phyloP scores from a whole-genome alignment of 805 yeast genomes.

The Candida fluviatilis region DNA sequence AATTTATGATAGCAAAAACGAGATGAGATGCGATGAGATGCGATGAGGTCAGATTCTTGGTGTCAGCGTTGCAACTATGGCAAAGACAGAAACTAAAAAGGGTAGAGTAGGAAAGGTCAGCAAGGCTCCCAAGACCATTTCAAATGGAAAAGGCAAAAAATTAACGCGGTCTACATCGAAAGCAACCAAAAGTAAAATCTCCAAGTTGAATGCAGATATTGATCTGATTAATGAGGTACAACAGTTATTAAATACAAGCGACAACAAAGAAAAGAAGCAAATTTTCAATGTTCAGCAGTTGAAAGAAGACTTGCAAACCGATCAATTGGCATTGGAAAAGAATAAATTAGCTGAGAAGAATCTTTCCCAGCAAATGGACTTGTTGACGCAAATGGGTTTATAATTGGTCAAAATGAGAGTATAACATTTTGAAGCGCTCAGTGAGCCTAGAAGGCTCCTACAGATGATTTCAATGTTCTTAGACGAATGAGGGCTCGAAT shows the following conservation, averaged over 20 bases:
- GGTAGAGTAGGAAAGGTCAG: neutral
- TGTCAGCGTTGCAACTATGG: no score
- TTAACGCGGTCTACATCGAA: slow-evolving; percentile 20
- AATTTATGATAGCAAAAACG: no score
- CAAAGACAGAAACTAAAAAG: no score
- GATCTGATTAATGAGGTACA: slow-evolving; percentile 20
- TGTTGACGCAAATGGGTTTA: slow-evolving; percentile 42
- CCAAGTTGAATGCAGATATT: slow-evolving; percentile 28
- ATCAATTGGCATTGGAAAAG: slow-evolving; percentile 24
- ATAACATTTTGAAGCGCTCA: neutral
- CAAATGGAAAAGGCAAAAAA: slow-evolving; percentile 5
- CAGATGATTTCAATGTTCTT: no score
- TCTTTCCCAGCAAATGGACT: slow-evolving; percentile 42
- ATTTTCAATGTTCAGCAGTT: slow-evolving; percentile 33
- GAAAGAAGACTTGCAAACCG: slow-evolving; percentile 36
- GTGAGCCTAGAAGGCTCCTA: no score
- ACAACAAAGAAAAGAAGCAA: slow-evolving; percentile 14
- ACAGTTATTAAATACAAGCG: slow-evolving; percentile 8
- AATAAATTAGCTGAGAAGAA: slow-evolving; percentile 37
- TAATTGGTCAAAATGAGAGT: slow-evolving; percentile 6
- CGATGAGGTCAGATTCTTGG: no score
- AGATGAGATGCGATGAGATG: neutral
- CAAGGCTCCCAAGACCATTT: neutral
- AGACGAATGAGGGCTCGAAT: no score
- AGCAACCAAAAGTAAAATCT: slow-evolving; percentile 28